Percentiles rank a stretch among this genome's conserved stretches.
phyloP scores from a whole-genome alignment of 2,329 filamentous ascomycete genomes.

The Mollisia scopiformis region DNA sequence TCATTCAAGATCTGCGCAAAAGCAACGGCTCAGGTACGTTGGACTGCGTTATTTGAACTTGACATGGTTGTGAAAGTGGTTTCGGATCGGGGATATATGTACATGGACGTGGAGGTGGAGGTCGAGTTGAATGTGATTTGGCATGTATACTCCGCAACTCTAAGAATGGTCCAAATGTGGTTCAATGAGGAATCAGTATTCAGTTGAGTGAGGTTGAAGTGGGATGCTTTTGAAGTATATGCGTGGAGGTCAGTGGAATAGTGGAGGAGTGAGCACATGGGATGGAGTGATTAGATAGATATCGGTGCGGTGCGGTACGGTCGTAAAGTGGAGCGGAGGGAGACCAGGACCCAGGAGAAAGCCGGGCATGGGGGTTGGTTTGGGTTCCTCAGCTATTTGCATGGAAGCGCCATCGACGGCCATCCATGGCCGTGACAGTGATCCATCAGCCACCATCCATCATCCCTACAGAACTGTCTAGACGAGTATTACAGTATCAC shows the following conservation, averaged over 20 bases:
- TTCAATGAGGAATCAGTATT: background rate
- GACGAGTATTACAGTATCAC: too few relatives aligned
- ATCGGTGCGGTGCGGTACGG: too few relatives aligned
- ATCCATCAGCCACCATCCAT: too few relatives aligned
- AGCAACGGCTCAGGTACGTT: slow-evolving; percentile 17
- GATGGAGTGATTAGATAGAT: slow-evolving; percentile 6
- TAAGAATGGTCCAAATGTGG: slow-evolving; percentile 4
- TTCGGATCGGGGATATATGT: slow-evolving; percentile 15
- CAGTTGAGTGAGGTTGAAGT: background rate
- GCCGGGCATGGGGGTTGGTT: background rate
- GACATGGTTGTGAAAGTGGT: slow-evolving; percentile 20
- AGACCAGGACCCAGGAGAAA: too few relatives aligned
- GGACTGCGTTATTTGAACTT: slow-evolving; percentile 17
- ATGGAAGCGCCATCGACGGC: too few relatives aligned
- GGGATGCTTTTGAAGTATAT: background rate
- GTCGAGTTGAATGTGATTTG: slow-evolving; percentile 8
- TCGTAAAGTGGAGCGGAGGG: too few relatives aligned
- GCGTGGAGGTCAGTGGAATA: background rate
- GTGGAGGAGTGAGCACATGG: background rate
- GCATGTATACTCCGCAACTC: slow-evolving; percentile 20
- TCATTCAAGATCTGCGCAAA: slow-evolving; percentile 10
- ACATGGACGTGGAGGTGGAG: slow-evolving; percentile 27
- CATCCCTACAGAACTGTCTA: too few relatives aligned
- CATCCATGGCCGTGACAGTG: too few relatives aligned
- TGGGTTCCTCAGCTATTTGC: background rate